A percentile compares a stretch with the other conserved stretches of the same genome.
Evolutionary conservation across 495 filamentous ascomycete genomes (phyloP).

Genomic region (Astrothelium subdiscretum): DNA sequence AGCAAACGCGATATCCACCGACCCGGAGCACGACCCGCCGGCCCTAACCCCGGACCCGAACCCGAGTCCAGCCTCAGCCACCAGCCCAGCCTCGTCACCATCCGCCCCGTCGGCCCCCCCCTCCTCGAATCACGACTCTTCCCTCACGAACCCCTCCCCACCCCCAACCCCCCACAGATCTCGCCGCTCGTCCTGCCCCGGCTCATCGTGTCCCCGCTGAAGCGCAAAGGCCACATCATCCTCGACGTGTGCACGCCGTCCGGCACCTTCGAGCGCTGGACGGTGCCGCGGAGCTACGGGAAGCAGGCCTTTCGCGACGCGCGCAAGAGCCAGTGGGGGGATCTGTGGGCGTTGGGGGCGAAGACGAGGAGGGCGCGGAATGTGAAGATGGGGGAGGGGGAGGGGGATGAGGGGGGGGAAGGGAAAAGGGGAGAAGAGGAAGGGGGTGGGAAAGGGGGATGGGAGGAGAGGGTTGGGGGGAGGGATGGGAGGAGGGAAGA

Average conservation of each 20-base stretch:
- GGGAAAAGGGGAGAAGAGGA: conserved; percentile 22
- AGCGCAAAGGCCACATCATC: conserved; percentile 75
- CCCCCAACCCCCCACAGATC: conserved; percentile 25
- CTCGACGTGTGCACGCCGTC: conserved; percentile 83
- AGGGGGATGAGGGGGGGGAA: conserved; percentile 26
- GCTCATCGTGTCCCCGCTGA: conserved; percentile 65
- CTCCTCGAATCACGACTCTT: background rate
- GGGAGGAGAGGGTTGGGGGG: too few relatives aligned
- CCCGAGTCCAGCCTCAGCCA: too few relatives aligned
- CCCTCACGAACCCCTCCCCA: background rate
- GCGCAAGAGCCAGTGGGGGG: conserved; percentile 81
- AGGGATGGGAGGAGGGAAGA: too few relatives aligned
- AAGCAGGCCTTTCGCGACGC: conserved; percentile 80
- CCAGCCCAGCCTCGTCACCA: too few relatives aligned
- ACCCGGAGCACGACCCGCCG: background rate
- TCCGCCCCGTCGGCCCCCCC: too few relatives aligned
- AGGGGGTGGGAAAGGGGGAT: too few relatives aligned
- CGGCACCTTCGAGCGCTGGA: conserved; percentile 88
- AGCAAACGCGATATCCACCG: conserved; percentile 1
- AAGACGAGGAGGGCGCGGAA: conserved; percentile 66
- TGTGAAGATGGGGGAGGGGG: conserved; percentile 31
- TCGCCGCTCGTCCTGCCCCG: conserved; percentile 61
- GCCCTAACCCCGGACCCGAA: background rate
- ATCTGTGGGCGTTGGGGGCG: conserved; percentile 89
- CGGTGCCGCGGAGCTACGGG: conserved; percentile 68